Evolutionary conservation across 2,329 filamentous ascomycete genomes (phyloP).

Genomic region (Aspergillus uvarum): DNA sequence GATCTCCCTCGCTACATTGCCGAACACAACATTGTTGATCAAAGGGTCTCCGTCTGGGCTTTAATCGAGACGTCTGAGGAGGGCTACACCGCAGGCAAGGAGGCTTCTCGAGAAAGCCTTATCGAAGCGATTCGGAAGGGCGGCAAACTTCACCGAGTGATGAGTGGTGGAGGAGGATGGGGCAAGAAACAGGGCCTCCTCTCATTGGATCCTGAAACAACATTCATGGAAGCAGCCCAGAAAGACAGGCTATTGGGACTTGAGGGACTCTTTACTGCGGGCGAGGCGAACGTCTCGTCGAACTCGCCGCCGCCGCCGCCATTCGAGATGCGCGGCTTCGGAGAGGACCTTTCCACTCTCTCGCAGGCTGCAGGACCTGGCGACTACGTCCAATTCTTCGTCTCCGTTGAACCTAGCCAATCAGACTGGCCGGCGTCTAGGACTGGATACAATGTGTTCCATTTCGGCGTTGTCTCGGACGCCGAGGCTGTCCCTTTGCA

Average conservation of each 20-base stretch:
- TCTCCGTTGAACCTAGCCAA: constrained; percentile 19
- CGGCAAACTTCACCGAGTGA: constrained; percentile 42
- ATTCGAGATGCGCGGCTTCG: constrained; percentile 22
- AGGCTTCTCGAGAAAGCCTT: constrained; percentile 23
- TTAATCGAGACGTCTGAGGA: constrained; percentile 34
- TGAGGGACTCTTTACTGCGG: constrained; percentile 26
- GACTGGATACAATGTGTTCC: constrained; percentile 23
- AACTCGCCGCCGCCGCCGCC: constrained; percentile 15
- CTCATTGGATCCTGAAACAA: constrained; percentile 43
- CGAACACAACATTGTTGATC: constrained; percentile 38
- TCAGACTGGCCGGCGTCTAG: neutral
- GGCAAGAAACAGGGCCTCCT: constrained; percentile 48
- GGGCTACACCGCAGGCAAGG: constrained; percentile 8
- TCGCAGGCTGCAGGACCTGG: constrained; percentile 40
- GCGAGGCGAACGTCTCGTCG: neutral
- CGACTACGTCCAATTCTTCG: constrained; percentile 45
- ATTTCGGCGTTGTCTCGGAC: constrained; percentile 35
- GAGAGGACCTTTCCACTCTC: constrained; percentile 38
- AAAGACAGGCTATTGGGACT: constrained; percentile 21
- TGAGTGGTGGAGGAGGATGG: constrained; percentile 47
- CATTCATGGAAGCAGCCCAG: constrained; percentile 25
- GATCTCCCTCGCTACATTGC: constrained; percentile 42
- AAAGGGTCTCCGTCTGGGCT: constrained; percentile 44
- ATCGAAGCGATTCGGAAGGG: constrained; percentile 31
- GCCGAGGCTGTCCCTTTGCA: constrained; percentile 18